These are phyloP conservation scores for Wakefieldia striispora DNA, from an alignment of 768 basidiomycete genomes.

Conservation along the genomic window DNA sequence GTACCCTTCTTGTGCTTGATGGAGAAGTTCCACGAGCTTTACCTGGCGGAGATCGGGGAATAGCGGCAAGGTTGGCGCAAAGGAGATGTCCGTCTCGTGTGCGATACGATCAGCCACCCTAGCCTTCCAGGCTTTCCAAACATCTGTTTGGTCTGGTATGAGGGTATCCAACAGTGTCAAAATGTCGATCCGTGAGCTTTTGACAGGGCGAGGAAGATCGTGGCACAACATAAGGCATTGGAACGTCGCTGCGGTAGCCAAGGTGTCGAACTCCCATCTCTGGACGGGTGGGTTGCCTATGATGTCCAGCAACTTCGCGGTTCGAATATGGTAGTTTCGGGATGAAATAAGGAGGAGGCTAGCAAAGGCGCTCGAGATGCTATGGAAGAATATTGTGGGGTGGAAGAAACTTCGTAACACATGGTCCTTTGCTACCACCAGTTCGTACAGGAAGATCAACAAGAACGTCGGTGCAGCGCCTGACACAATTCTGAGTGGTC, in stretches of 20 bases:
- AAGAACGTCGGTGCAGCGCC: too few relatives aligned
- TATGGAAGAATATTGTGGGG: background rate
- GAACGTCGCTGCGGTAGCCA: conserved; percentile 5
- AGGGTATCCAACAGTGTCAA: background rate
- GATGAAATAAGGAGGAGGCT: background rate
- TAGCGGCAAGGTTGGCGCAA: background rate
- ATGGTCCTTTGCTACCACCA: too few relatives aligned
- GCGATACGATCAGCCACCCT: conserved; percentile 1
- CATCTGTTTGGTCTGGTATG: conserved; percentile 1
- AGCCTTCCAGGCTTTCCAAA: conserved; percentile 2
- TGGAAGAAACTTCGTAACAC: too few relatives aligned
- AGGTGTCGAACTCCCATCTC: conserved; percentile 3
- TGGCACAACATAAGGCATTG: conserved; percentile 5
- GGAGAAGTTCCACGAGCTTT: background rate
- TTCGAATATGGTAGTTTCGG: background rate
- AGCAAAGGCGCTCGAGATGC: background rate
- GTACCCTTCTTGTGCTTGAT: conserved; percentile 3
- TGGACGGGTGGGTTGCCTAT: conserved; percentile 2
- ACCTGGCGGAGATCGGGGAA: background rate
- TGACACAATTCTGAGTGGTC: too few relatives aligned
- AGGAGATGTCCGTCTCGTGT: background rate
- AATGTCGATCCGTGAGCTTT: background rate
- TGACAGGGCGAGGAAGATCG: background rate
- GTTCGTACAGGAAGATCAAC: too few relatives aligned
- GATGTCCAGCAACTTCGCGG: conserved; percentile 2